These are phyloP conservation scores for Kwoniella bestiolae DNA, from an alignment of 768 basidiomycete genomes.

Conservation along the genomic window DNA sequence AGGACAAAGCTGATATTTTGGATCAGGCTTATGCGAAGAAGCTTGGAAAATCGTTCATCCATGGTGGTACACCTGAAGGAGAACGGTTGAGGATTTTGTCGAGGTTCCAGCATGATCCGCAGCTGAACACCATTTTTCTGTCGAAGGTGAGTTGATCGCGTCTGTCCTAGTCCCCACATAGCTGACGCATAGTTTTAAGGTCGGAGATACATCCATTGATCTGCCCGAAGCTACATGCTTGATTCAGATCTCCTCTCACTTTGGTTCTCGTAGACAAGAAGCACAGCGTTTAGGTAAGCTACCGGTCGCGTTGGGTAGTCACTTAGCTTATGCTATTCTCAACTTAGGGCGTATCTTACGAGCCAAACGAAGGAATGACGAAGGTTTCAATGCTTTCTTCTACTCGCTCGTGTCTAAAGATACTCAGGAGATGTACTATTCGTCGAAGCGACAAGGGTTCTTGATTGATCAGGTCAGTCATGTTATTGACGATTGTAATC, in stretches of 20 bases:
- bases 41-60: constrained; percentile 90
- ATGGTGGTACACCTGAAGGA: constrained; percentile 90
- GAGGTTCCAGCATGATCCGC: constrained; percentile 91
- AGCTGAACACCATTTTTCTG: constrained; percentile 96
- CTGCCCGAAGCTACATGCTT: constrained; percentile 94
- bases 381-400: constrained; percentile 99
- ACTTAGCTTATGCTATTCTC: constrained; percentile 1
- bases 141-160: constrained; percentile 71
- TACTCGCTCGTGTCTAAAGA: constrained; percentile 99
- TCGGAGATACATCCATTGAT: constrained; percentile 29
- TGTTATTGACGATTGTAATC: too few species aligned
- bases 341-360: constrained; percentile 84
- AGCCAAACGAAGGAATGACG: constrained; percentile 96
- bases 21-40: constrained; percentile 78
- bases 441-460: constrained; percentile 97
- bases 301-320: background rate
- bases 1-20: constrained; percentile 10
- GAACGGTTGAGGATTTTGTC: constrained; percentile 95
- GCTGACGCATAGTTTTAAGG: constrained; percentile 12
- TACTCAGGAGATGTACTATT: constrained; percentile 99
- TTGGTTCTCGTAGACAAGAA: constrained; percentile 96
- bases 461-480: constrained; percentile 78
- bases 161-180: background rate
- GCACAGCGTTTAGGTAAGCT: constrained; percentile 86
- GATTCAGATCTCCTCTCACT: constrained; percentile 99